Base-by-base conservation (phyloP, 2,329 filamentous ascomycete species). In the Colletotrichum lentis region DNA sequence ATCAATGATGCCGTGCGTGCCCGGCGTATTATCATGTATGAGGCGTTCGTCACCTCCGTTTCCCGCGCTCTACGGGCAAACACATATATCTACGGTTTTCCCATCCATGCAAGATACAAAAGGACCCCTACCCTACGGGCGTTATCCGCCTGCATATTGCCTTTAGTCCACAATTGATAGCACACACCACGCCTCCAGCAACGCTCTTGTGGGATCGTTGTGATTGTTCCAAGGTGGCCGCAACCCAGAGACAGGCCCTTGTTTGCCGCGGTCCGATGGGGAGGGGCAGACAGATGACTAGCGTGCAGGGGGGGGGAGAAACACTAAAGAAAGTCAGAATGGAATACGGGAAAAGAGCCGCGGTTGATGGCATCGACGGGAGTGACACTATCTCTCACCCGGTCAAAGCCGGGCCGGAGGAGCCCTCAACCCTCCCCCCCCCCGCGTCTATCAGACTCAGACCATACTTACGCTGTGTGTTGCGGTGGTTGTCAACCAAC, bases 141-240 rank as follows among this genome's bases (percentile, higher is more conserved):
- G 60, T 63, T 64, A 37, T 58, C 31, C 27, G 8, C 41, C 50
- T 3, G 2, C 24, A 24, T 4, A 47, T 64, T 46, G 46, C 61
- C 64, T 44, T 37, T 27, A 50, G 50, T 66, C 55, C 66, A 65
- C 66, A 68, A 65, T 65, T 68, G 66, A 68, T 68, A 68, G 50
- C 55, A 46, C 27, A 24, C 12, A 3, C 24, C 24, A 7, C 27
- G 43, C n/a, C 37, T 18, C n/a, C n/a, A 37, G 11, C 4, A 16
- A 16, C 10, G 8, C 47, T 31, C 31, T 24, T 55, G 64, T 56
- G 44, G 59, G 65, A 46, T 27, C 49, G 39, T 46, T 56, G 14
- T n/a, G n/a, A n/a, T n/a, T n/a, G 24, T 24, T 20, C 27, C 7
- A 31, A 31, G 27, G 7, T 2, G 27, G 27, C 27, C 27, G 16